phyloP scores from a whole-genome alignment of 345 rosid genomes.

The Brassica rapa region DNA sequence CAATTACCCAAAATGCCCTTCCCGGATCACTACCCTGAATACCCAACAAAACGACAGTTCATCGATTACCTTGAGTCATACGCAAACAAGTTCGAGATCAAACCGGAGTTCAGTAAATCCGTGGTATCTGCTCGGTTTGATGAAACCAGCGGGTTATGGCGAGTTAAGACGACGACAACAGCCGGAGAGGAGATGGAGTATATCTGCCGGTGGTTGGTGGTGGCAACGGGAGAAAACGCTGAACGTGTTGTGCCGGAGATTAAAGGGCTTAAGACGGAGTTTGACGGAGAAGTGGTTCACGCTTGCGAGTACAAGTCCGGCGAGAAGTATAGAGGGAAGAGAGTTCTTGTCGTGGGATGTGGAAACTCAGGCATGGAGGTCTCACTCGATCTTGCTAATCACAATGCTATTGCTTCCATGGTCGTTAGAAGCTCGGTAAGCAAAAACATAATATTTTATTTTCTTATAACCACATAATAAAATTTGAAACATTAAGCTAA shows the following conservation, averaged over 20 bases:
- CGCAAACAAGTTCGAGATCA: slow-evolving; percentile 62
- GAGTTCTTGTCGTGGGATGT: slow-evolving; percentile 86
- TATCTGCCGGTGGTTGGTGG: slow-evolving; percentile 89
- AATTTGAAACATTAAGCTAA: slow-evolving; percentile 14
- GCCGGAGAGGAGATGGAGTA: slow-evolving; percentile 62
- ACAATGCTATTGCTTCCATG: slow-evolving; percentile 71
- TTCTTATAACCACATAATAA: not conserved
- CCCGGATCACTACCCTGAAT: slow-evolving; percentile 50
- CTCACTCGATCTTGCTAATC: slow-evolving; percentile 82
- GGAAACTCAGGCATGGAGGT: slow-evolving; percentile 98
- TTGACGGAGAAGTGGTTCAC: slow-evolving; percentile 68
- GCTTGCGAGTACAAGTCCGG: slow-evolving; percentile 80
- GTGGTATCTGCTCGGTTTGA: slow-evolving; percentile 79
- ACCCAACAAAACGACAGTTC: slow-evolving; percentile 56
- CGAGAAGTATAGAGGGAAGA: slow-evolving; percentile 57
- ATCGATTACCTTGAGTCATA: slow-evolving; percentile 58
- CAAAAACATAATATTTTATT: not conserved
- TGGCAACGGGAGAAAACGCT: slow-evolving; percentile 96
- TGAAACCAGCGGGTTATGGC: slow-evolving; percentile 82
- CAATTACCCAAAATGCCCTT: slow-evolving; percentile 54
- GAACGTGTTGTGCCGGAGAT: slow-evolving; percentile 69
- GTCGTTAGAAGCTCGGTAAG: slow-evolving; percentile 90
- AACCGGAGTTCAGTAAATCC: slow-evolving; percentile 70
- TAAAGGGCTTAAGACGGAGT: slow-evolving; percentile 61
- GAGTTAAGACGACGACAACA: slow-evolving; percentile 54